Evolutionary conservation across 164 flowering plant species (phyloP), one percentile per base, ranked within the genome.

Genomic region (Dillenia turbinata): DNA sequence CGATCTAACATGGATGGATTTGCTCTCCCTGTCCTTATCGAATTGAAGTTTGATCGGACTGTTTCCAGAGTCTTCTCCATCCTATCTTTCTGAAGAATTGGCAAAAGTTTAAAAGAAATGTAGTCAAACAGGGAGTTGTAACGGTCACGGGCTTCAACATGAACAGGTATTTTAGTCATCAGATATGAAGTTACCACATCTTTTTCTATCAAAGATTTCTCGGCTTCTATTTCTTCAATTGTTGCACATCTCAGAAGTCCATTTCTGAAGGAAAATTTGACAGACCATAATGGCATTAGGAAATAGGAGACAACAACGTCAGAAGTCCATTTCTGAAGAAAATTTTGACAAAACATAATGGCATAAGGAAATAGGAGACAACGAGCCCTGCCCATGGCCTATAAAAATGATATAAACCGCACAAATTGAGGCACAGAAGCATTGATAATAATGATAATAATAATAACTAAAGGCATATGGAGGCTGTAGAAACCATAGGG

Each of bases 51-150:
- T 24, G 82, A 62, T 50, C 79, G 69, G 56, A 91, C 71, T 16
- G 76, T 75, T 16, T 91, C 97, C 71, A 91, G 73, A 44, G 95
- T 79, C 83, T 86, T 94, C 44, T 94, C 97, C 97, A 94, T 91
- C 76, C 89, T 86, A 56, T 68, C 81, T 79, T 78, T 94, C 97
- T 94, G 62, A 11, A 62, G 49, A 63, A 61, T 46, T 44, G 33
- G 45, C 16, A 45, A 63, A 22, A 12, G 11, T 8, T 47, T 45
- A 52, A 12, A 47, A n/a, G 46, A 62, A 9, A 46, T 49, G 24
- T 49, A 13, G 19, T 40, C 44, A 9, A 40, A 13, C n/a, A 43
- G 13, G 15, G 8, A 8, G 45, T 40, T 24, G 5, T 47, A 24
- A 9, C 40, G n/a, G 44, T 45, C 49, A 57, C 9, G 9, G 3